Percentiles rank a stretch among this genome's conserved stretches.
phyloP scores from a whole-genome alignment of 106 monocot genomes.

The Dioscorea dumetorum region DNA sequence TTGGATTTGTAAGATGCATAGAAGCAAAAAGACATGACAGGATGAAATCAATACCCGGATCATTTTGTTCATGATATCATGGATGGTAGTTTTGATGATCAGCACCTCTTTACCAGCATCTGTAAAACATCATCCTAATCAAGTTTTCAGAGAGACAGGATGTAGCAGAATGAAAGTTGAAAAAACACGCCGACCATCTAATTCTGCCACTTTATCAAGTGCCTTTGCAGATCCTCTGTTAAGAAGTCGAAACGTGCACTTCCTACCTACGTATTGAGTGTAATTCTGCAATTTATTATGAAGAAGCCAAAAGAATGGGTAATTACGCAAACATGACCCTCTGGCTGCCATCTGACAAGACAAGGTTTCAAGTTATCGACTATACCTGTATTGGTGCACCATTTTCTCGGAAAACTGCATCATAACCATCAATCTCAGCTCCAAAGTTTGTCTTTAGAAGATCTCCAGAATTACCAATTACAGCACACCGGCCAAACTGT shows the following conservation, averaged over 20 bases:
- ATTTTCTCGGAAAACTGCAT: slow-evolving; percentile 96
- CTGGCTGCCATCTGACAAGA: no score
- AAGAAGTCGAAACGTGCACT: slow-evolving; percentile 94
- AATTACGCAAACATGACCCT: slow-evolving; percentile 1
- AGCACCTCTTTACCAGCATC: slow-evolving; percentile 65
- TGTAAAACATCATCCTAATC: slow-evolving; percentile 23
- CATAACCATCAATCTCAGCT: slow-evolving; percentile 91
- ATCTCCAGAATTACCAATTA: slow-evolving; percentile 99
- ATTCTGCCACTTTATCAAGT: slow-evolving; percentile 94
- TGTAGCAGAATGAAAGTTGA: slow-evolving; percentile 6
- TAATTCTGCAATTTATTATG: slow-evolving; percentile 64
- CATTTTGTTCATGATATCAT: slow-evolving; percentile 98
- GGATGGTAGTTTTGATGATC: slow-evolving; percentile 94
- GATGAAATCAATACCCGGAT: slow-evolving; percentile 39
- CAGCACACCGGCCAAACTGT: slow-evolving; percentile 88
- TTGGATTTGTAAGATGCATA: no score
- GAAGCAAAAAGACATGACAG: no score
- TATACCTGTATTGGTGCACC: slow-evolving; percentile 88
- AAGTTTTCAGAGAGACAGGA: slow-evolving; percentile 1
- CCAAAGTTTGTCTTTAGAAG: slow-evolving; percentile 96
- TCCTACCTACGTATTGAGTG: slow-evolving; percentile 74
- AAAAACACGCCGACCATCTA: slow-evolving; percentile 63
- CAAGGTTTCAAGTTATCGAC: neutral
- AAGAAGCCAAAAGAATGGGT: slow-evolving; percentile 5
- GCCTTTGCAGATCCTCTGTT: slow-evolving; percentile 99